Base-by-base conservation (phyloP, 352 stramenopile genomes). In the Aphanomyces euteiches region DNA sequence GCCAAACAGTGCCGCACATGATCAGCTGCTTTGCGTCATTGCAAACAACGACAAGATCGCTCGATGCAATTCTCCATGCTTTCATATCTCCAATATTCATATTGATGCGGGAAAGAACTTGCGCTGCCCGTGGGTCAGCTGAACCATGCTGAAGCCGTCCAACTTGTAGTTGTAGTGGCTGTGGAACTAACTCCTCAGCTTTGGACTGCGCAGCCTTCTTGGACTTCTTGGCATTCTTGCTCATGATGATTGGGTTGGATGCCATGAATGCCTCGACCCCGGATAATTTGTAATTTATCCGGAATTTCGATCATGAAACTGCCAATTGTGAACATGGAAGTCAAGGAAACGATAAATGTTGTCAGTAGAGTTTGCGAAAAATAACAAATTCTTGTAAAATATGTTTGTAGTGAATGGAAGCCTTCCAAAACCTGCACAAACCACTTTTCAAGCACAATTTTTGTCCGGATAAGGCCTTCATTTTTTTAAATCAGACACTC, bases 1-100 rank as follows among this genome's bases (percentile, higher is more conserved):
- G 82, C 81, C 83, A 89, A 56, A 79, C 84, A 57, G 91, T 38
- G 7, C 84, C 84, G 47, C 83, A 89, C 28, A 90, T 60, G 43
- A 93, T 54, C 38, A 89, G 74, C 37, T 69, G 66, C 19, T 5
- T 40, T 41, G 13, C 43, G 19, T 43, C 54, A 13, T 19, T 3
- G 19, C 17, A 37, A 17, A 61, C 54, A 41, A 61, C 54, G 7
- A 61, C 54, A 61, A 61, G 54, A n/a, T 61, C 54, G 36, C 54
- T 37, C 7, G 34, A 61, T 1, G 17, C 37, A 28, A 61, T 3
- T 13, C 54, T 7, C 7, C 54, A 37, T 1, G 54, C 19, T n/a
- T 61, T 61, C 54, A 61, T 61, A n/a, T 61, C 54, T 37, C 19
- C 28, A 10, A 61, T 5, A 37, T 40, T 19, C 54, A 61, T 61